Evolutionary conservation across 1,139 yeast genomes (phyloP), one percentile per base, ranked within the genome.

Genomic region (Tardiomyces depauwii): DNA sequence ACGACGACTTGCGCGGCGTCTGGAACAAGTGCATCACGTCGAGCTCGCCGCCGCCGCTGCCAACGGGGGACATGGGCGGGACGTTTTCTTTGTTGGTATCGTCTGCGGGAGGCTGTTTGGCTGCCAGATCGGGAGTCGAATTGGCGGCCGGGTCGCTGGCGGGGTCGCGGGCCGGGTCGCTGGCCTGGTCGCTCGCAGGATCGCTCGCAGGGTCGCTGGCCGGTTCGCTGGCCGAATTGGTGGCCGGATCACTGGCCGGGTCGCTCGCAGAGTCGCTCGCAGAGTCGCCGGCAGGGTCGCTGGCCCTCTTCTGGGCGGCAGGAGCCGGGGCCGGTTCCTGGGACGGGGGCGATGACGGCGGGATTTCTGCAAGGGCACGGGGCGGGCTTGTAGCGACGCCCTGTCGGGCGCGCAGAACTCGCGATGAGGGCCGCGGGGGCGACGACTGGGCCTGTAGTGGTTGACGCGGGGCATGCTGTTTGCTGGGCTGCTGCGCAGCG

Each of bases 81-180:
- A 46, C 39, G 42, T 57, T 56, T 42, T 57, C 60, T 45, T 56
- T 56, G 45, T 57, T 52, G 21, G 49, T 51, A 14, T 45, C 49
- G 25, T 23, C 33, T 9, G 9, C n/a, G 13, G 5, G 33, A 14
- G 41, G 13, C 30, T 21, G n/a, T 6, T 40, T 33, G 23, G 6
- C 21, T 1, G 28, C 21, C 21, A 13, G 16, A 6, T 4, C 21
- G 4, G 19, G 21, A 11, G 42, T 9, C 14, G 12, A 11, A 9
- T 14, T 21, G 30, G 23, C 13, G 10, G 33, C 7, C 5, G 33
- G n/a, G 12, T 7, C 21, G 18, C n/a, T 25, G 9, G 21, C 28
- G 11, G 33, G 42, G 3, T 5, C 33, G 3, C 16, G 11, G 3
- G n/a, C 6, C 19, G 9, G 13, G n/a, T 39, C 41, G 18, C 28